Percentiles rank a stretch among this genome's conserved stretches.
Evolutionary conservation across 23 red algal genomes (phyloP).

Genomic region (Chondrus crispus): DNA sequence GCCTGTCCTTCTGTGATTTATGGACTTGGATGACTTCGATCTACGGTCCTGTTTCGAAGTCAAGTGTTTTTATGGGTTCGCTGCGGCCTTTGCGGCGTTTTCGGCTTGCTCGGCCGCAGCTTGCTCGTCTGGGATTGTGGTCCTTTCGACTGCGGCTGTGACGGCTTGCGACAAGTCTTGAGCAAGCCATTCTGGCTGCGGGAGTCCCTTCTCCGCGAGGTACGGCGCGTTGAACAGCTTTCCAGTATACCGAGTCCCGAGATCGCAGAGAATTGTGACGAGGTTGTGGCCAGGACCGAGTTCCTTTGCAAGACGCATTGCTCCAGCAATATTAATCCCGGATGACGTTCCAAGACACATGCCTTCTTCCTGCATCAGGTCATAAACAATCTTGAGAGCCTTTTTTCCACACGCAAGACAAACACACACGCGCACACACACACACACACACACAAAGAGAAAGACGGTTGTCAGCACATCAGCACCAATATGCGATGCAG

Average conservation of each 20-base stretch:
- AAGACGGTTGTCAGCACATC: neutral
- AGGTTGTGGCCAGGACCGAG: conserved; percentile 76
- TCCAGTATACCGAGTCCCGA: conserved; percentile 53
- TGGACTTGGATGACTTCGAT: no score
- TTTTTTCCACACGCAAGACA: no score
- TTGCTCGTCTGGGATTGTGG: conserved; percentile 11
- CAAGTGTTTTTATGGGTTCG: no score
- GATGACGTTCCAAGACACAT: conserved; percentile 65
- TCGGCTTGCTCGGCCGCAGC: neutral
- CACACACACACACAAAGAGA: neutral
- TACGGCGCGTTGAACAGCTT: conserved; percentile 71
- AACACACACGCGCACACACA: no score
- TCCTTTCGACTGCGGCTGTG: conserved; percentile 4
- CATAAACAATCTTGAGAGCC: conserved; percentile 54
- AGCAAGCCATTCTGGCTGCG: conserved; percentile 43
- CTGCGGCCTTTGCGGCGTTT: neutral
- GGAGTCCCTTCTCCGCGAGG: conserved; percentile 39
- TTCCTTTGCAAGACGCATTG: conserved; percentile 60
- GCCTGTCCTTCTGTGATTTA: no score
- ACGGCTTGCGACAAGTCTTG: neutral
- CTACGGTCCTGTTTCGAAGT: no score
- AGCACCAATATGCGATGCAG: neutral
- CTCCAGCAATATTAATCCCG: conserved; percentile 81
- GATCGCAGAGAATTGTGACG: conserved; percentile 83
- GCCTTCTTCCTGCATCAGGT: conserved; percentile 80